Evolutionary conservation across 495 filamentous ascomycete species (phyloP).

Genomic region (Cercophora sp.): DNA sequence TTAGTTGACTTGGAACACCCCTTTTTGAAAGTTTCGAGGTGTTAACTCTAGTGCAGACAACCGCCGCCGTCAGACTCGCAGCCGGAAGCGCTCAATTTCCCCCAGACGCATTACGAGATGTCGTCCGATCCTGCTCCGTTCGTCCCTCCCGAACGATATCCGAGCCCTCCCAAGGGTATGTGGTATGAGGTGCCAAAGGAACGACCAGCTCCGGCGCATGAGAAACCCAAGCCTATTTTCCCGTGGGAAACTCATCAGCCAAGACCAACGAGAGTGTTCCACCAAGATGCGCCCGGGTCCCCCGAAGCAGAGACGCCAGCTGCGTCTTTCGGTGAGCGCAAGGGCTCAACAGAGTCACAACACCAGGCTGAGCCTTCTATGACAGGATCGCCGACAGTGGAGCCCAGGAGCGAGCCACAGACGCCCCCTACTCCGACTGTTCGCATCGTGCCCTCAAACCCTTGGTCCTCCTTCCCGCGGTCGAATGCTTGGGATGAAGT

Average conservation of each 20-base stretch:
- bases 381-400: conserved; percentile 32
- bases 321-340: conserved; percentile 17
- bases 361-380: conserved; percentile 30
- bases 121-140: conserved; percentile 67
- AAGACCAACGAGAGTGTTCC: conserved; percentile 69
- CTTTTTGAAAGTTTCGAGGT: too few species aligned
- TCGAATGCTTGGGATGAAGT: conserved; percentile 87
- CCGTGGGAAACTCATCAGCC: conserved; percentile 74
- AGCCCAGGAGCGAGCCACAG: conserved; percentile 36
- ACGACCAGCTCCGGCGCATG: conserved; percentile 50
- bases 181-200: conserved; percentile 72
- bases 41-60: conserved; percentile 46
- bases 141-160: conserved; percentile 67
- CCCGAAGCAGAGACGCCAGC: conserved; percentile 8
- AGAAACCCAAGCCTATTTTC: conserved; percentile 66
- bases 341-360: conserved; percentile 21
- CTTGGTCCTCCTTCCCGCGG: conserved; percentile 60
- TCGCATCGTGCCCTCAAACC: conserved; percentile 41
- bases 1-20: conserved; percentile 16
- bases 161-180: conserved; percentile 79
- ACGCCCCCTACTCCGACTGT: conserved; percentile 48
- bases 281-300: conserved; percentile 44
- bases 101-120: conserved; percentile 69
- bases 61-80: conserved; percentile 68
- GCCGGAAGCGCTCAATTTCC: conserved; percentile 76